phyloP scores from a whole-genome alignment of 2,329 filamentous ascomycete genomes.

The Hysterium pulicare region DNA sequence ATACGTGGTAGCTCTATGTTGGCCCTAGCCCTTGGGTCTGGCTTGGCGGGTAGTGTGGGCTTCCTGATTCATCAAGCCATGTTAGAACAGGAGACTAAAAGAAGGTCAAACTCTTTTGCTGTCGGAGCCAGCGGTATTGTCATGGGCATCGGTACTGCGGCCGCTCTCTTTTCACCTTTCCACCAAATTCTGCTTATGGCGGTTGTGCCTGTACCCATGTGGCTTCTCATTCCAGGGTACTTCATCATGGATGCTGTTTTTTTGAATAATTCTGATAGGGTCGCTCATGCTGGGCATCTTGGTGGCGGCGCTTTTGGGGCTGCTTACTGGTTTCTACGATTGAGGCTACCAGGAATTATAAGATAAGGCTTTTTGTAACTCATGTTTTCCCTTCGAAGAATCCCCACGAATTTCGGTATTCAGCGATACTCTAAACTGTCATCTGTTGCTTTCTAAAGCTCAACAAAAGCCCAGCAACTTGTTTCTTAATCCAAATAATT shows the following conservation, averaged over 20 bases:
- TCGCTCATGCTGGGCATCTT: slow-evolving; percentile 45
- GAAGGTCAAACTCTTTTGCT: neutral
- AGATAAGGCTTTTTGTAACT: too few relatives aligned
- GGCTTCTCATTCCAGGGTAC: slow-evolving; percentile 33
- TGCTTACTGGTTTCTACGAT: slow-evolving; percentile 21
- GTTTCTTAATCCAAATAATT: too few relatives aligned
- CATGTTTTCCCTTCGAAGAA: too few relatives aligned
- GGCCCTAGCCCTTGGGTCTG: slow-evolving; percentile 30
- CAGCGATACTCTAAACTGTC: too few relatives aligned
- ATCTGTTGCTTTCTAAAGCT: too few relatives aligned
- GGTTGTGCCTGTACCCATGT: slow-evolving; percentile 41
- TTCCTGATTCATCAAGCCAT: slow-evolving; percentile 1
- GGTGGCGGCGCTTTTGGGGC: slow-evolving; percentile 42
- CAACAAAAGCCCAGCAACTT: too few relatives aligned
- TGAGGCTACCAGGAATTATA: slow-evolving; percentile 5
- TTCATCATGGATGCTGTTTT: slow-evolving; percentile 39
- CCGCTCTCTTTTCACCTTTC: slow-evolving; percentile 38
- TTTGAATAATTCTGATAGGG: slow-evolving; percentile 24
- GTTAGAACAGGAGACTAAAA: neutral
- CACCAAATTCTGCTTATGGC: slow-evolving; percentile 33
- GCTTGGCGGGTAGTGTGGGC: slow-evolving; percentile 18
- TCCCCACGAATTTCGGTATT: too few relatives aligned
- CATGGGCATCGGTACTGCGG: slow-evolving; percentile 38
- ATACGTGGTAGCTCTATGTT: slow-evolving; percentile 24
- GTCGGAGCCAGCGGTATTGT: slow-evolving; percentile 43